A percentile compares a stretch with the other conserved stretches of the same genome.
Conservation (phyloP, 306 rosid species). For the Sicyos baderoa region DNA sequence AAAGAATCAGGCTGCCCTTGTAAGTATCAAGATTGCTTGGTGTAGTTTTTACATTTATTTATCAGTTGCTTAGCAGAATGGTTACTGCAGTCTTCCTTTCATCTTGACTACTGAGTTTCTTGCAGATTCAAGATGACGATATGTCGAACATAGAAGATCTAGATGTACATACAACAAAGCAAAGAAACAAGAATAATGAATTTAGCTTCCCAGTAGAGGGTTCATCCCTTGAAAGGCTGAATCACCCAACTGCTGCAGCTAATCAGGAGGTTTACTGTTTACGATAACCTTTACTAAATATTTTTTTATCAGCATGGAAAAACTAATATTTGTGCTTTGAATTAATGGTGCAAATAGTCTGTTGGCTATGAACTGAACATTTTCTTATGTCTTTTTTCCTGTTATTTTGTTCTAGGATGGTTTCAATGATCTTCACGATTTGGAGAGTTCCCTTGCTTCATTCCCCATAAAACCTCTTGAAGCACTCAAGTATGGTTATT, state of each 20-base stretch:
- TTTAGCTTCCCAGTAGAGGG: constrained; percentile 39
- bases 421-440: constrained; percentile 56
- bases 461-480: constrained; percentile 45
- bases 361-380: background rate
- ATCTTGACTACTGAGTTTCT: constrained; percentile 22
- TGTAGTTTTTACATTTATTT: background rate
- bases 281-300: constrained; percentile 11
- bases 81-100: constrained; percentile 15
- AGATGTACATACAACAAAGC: constrained; percentile 35
- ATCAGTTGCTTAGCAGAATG: constrained; percentile 7
- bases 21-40: constrained; percentile 32
- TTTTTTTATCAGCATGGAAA: background rate
- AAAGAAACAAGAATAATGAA: constrained; percentile 29
- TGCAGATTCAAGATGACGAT: constrained; percentile 81
- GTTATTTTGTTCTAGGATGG: constrained; percentile 56
- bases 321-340: background rate
- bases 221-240: constrained; percentile 31
- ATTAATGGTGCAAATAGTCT: background rate
- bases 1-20: constrained; percentile 88
- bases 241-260: constrained; percentile 42
- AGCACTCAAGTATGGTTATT: constrained; percentile 21
- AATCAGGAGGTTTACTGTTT: constrained; percentile 48
- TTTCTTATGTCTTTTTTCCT: background rate
- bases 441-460: constrained; percentile 78
- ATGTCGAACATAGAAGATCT: constrained; percentile 42